phyloP scores from a whole-genome alignment of 371 early-diverging fungal species.

The Blyttiomyces sp. region DNA sequence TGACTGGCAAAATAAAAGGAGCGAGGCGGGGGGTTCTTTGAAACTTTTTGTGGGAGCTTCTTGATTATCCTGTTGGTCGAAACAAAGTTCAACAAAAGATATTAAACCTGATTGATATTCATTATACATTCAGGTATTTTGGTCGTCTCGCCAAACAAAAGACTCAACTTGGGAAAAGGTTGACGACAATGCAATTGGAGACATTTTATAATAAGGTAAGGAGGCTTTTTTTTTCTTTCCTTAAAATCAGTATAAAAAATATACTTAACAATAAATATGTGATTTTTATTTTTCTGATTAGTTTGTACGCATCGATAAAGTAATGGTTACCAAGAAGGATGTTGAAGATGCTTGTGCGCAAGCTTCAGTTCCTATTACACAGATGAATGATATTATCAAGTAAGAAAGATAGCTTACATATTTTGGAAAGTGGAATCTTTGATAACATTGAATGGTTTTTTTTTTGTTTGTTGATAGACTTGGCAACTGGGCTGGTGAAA shows the following conservation, averaged over 20 bases:
- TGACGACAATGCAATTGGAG: slow-evolving; percentile 43
- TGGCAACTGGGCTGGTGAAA: slow-evolving; percentile 38
- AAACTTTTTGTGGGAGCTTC: too few relatives aligned
- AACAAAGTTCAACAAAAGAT: too few relatives aligned
- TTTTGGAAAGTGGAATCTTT: neutral
- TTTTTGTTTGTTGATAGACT: slow-evolving; percentile 20
- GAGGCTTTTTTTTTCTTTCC: too few relatives aligned
- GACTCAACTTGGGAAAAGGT: slow-evolving; percentile 22
- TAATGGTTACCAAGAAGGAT: slow-evolving; percentile 27
- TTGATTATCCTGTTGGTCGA: too few relatives aligned
- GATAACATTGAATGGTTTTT: neutral
- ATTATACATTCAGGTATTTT: slow-evolving; percentile 49
- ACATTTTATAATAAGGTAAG: slow-evolving; percentile 42
- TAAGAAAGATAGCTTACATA: slow-evolving; percentile 1
- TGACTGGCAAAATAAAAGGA: too few relatives aligned
- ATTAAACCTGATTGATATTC: too few relatives aligned
- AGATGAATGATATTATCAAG: slow-evolving; percentile 35
- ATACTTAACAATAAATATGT: too few relatives aligned
- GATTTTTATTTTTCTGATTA: too few relatives aligned
- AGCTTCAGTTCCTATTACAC: slow-evolving; percentile 19
- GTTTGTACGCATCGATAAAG: slow-evolving; percentile 19
- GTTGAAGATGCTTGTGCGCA: slow-evolving; percentile 36
- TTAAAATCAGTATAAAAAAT: too few relatives aligned
- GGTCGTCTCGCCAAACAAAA: slow-evolving; percentile 33
- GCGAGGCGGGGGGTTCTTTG: too few relatives aligned